Conservation (phyloP, 176 grass and related monocot genomes). For the Pharus latifolius region DNA sequence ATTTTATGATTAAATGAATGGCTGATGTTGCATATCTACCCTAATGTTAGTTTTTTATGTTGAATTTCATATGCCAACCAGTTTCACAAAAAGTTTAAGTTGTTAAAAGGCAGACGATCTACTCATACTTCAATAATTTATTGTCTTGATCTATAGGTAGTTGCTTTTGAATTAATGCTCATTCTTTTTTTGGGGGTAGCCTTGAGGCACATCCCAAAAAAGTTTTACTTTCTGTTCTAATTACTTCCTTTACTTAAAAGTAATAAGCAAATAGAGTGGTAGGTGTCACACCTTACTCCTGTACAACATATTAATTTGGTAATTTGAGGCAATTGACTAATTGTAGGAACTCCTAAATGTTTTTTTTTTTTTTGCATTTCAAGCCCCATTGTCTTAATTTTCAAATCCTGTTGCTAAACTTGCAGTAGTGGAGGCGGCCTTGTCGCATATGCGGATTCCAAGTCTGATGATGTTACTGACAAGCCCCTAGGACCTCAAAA, state of each 20-base stretch:
- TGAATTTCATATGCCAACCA: no score
- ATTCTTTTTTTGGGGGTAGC: not conserved
- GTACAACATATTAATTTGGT: not conserved
- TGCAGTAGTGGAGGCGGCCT: slow-evolving; percentile 76
- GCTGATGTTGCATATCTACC: no score
- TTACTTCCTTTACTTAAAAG: no score
- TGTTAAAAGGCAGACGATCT: no score
- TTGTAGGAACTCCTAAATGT: not conserved
- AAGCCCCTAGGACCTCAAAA: slow-evolving; percentile 26
- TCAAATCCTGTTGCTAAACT: not conserved
- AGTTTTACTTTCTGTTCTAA: no score
- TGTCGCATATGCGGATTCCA: slow-evolving; percentile 67
- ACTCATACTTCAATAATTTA: no score
- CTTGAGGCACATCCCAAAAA: not conserved
- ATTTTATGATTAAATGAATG: no score
- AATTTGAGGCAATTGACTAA: not conserved
- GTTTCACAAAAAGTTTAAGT: no score
- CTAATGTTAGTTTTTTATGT: no score
- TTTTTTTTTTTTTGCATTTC: slow-evolving; percentile 1
- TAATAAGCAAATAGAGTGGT: no score
- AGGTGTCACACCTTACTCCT: no score
- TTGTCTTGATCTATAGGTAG: not conserved
- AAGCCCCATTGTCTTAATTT: not conserved
- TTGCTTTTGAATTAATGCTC: no score
- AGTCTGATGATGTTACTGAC: slow-evolving; percentile 22